Evolutionary conservation across 352 stramenopile species (phyloP).

Genomic region (Globisporangium paroecandrum): DNA sequence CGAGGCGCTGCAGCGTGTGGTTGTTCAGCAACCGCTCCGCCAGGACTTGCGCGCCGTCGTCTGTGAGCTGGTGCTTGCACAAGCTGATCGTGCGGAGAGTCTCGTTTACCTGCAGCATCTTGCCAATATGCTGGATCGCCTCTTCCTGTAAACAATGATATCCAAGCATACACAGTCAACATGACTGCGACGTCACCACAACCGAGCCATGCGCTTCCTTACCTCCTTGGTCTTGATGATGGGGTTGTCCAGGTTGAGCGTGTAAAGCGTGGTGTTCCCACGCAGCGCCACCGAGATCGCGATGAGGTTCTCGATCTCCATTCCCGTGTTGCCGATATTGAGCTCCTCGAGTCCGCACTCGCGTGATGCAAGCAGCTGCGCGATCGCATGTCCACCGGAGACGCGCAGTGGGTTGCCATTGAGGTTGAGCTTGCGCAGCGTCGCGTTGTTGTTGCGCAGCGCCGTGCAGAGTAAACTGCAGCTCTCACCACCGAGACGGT

Average conservation of each 20-base stretch:
- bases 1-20: conserved; percentile 47
- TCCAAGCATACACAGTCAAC: not conserved
- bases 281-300: conserved; percentile 55
- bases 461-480: conserved; percentile 51
- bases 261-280: conserved; percentile 31
- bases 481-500: conserved; percentile 56
- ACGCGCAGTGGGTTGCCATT: conserved; percentile 50
- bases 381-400: conserved; percentile 47
- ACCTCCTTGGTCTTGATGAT: conserved; percentile 50
- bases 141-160: conserved; percentile 30
- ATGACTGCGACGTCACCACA: too few species aligned
- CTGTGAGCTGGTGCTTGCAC: conserved; percentile 69
- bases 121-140: conserved; percentile 64
- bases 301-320: conserved; percentile 64
- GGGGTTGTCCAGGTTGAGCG: conserved; percentile 63
- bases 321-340: conserved; percentile 49
- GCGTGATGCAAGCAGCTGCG: conserved; percentile 33
- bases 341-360: conserved; percentile 42
- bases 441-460: conserved; percentile 37
- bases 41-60: conserved; percentile 64
- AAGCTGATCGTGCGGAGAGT: conserved; percentile 55
- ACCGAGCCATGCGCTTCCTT: not conserved
- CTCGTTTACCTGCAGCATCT: conserved; percentile 72
- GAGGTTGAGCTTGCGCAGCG: conserved; percentile 43
- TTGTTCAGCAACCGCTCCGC: conserved; percentile 72